These are phyloP conservation scores for Hygrophoropsis aurantiaca DNA, from an alignment of 768 basidiomycete genomes.

Conservation along the genomic window DNA sequence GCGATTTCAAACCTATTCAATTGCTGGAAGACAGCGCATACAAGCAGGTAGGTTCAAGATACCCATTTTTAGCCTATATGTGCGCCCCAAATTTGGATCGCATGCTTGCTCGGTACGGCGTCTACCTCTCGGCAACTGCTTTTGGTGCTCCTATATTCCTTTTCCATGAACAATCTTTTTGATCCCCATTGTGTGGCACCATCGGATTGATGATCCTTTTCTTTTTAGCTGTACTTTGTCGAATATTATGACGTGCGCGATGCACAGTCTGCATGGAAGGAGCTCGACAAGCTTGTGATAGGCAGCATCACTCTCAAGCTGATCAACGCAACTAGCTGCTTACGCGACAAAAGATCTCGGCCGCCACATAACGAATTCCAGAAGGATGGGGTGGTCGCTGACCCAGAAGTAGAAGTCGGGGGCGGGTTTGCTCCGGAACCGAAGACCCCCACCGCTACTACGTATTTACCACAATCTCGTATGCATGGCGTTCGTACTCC, in stretches of 20 bases:
- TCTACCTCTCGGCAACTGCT: neutral
- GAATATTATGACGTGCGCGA: conserved; percentile 71
- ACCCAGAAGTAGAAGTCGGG: conserved; percentile 28
- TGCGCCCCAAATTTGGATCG: neutral
- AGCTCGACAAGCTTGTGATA: conserved; percentile 47
- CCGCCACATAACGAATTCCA: conserved; percentile 17
- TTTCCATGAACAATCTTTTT: no score
- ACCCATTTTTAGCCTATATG: neutral
- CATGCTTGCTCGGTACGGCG: conserved; percentile 1
- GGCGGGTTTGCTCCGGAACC: conserved; percentile 34
- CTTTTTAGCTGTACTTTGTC: conserved; percentile 47
- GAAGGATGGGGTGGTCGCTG: conserved; percentile 24
- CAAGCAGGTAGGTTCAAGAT: conserved; percentile 25
- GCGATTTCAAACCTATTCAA: conserved; percentile 29
- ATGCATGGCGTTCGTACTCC: no score
- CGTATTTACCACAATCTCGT: conserved; percentile 30
- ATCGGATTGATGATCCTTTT: conserved; percentile 12
- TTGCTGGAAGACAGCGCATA: conserved; percentile 23
- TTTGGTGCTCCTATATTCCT: conserved; percentile 5
- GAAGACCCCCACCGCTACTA: conserved; percentile 34
- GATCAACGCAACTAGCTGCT: conserved; percentile 34
- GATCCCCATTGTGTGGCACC: no score
- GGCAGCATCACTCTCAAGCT: conserved; percentile 54
- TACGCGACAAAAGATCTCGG: conserved; percentile 17
- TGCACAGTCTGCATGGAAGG: conserved; percentile 49